Base-by-base conservation (phyloP, 2,329 filamentous ascomycete species). In the Penicillium sp. region DNA sequence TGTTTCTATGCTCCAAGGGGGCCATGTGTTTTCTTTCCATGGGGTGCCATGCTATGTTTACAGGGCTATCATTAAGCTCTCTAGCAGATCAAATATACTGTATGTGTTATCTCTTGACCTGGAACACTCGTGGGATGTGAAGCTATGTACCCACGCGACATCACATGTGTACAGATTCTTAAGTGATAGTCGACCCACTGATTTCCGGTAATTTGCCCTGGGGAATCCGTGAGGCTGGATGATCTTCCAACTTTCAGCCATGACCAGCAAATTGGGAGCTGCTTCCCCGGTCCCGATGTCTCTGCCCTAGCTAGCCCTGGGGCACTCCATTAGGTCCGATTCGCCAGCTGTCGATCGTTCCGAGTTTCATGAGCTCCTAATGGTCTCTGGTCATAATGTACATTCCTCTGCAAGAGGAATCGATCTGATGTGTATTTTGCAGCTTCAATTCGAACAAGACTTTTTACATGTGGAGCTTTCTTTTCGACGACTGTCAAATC, bases 381-480 rank as follows among this genome's bases (percentile, higher is more conserved):
- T 43, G 28, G 13, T 3, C 18, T 9, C 24, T 43, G 7, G 24
- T 23, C 23, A 21, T 19, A n/a, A n/a, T n/a, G n/a, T 3, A 24
- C 42, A 45, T 45, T 45, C 42, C 33, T 45, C 42, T 45, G 42
- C 42, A 45, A 19, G 24, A 45, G 42, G 42, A 45, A 45, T 45
- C 18, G 42, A 45, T 45, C 42, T 29, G 42, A 31, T 33, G 40
- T 43, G 18, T 10, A n/a, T 45, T 28, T 45, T 31, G 42, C 42
- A 45, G 26, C 42, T 16, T 45, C 9, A 10, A 31, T 14, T 45
- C 14, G n/a, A 45, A 45, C 28, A 45, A 29, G 16, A 21, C 18
- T 45, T 31, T 14, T 9, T 7, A 31, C 5, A 5, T 8, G 42
- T 45, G 13, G 42, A 9, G 2, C 26, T 14, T 29, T 21, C n/a